Conservation (phyloP, 2,329 filamentous ascomycete species). For the Sporothrix globosa region DNA sequence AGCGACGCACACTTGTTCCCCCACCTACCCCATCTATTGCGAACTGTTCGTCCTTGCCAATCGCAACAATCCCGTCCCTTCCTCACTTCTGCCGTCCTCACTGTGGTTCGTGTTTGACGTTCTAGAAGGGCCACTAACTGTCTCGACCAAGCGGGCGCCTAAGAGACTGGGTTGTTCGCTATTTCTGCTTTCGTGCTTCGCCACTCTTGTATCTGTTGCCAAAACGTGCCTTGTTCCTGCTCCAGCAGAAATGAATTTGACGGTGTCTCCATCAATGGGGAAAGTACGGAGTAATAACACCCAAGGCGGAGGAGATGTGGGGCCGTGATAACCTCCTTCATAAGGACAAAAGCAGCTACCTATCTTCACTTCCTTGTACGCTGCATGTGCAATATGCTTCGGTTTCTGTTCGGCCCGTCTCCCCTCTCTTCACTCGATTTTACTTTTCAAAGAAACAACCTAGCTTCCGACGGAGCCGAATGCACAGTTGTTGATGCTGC, state of each 20-base stretch:
- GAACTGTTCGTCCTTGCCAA: background rate
- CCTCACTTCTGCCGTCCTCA: background rate
- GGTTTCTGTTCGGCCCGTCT: background rate
- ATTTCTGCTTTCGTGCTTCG: background rate
- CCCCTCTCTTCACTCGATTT: background rate
- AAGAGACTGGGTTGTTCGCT: background rate
- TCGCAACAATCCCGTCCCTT: background rate
- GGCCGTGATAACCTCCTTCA: background rate
- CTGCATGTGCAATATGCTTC: background rate
- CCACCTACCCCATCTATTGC: constrained; percentile 20
- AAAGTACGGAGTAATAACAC: background rate
- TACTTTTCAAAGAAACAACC: background rate
- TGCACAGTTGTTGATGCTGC: constrained; percentile 7
- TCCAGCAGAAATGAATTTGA: background rate
- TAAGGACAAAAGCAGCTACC: background rate
- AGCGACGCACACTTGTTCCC: background rate
- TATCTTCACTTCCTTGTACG: too few species aligned
- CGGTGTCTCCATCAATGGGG: background rate
- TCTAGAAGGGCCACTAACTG: too few species aligned
- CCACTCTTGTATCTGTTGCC: background rate
- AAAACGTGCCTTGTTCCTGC: background rate
- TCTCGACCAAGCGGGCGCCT: background rate
- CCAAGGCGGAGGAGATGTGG: constrained; percentile 13
- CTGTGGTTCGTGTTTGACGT: background rate
- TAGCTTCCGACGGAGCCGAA: constrained; percentile 19